These are phyloP conservation scores for Neospora caninum DNA, from an alignment of 169 alveolate genomes.

Conservation along the genomic window DNA sequence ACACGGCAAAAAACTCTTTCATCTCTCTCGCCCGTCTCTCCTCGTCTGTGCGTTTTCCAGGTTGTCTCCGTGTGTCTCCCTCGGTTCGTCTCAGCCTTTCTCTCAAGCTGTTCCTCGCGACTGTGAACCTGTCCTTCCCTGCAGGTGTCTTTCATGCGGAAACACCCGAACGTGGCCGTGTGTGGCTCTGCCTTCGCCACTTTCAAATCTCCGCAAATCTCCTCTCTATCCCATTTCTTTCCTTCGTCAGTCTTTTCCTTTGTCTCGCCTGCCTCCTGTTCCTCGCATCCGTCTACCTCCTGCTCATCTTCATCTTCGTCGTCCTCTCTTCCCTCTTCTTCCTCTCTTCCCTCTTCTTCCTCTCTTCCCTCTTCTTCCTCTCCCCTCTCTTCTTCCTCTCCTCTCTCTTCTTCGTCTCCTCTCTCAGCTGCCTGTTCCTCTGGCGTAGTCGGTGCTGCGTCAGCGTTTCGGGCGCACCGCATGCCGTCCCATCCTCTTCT, in stretches of 20 bases:
- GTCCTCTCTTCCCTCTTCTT: background rate
- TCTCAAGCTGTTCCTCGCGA: background rate
- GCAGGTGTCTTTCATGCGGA: background rate
- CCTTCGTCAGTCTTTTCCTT: no score
- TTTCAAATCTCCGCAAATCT: background rate
- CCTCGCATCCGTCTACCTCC: background rate
- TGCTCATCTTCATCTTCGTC: background rate
- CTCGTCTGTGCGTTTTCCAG: no score
- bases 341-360: background rate
- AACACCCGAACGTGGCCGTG: background rate
- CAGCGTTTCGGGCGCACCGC: background rate
- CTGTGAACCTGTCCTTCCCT: background rate
- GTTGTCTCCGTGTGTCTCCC: no score
- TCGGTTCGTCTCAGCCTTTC: no score
- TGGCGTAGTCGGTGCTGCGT: background rate
- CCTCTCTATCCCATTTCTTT: background rate
- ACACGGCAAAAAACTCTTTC: no score
- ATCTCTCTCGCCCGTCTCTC: no score
- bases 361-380: background rate
- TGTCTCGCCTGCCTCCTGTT: background rate
- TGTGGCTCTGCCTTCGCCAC: constrained; percentile 5
- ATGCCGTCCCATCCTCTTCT: background rate
- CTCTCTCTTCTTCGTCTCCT: background rate
- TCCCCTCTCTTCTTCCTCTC: background rate
- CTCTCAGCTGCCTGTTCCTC: background rate